Conservation (phyloP, 257 asterid species). For the Gentiana macrophylla region DNA sequence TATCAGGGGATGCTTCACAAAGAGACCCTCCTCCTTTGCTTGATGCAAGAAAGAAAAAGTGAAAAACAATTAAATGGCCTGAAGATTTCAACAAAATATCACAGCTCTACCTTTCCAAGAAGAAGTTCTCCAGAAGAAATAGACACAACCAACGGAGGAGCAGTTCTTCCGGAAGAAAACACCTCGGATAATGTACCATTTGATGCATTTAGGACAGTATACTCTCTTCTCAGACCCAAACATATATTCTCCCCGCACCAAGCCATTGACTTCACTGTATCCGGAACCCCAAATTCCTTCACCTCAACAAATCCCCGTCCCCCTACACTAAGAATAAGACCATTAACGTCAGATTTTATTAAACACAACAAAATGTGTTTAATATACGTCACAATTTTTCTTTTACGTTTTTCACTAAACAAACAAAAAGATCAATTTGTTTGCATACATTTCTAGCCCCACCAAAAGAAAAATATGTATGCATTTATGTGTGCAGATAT, state of each 20-base stretch:
- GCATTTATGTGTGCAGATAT: too few relatives aligned
- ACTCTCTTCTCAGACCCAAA: constrained; percentile 78
- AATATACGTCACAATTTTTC: not conserved
- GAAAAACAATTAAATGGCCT: not conserved
- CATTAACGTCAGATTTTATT: not conserved
- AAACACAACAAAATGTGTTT: not conserved
- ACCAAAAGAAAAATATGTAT: too few relatives aligned
- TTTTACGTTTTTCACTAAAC: not conserved
- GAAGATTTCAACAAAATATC: not conserved
- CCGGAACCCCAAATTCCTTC: constrained; percentile 88
- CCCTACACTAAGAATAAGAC: constrained; percentile 36
- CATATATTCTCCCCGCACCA: constrained; percentile 99
- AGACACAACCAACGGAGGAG: constrained; percentile 86
- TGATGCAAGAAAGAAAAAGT: not conserved
- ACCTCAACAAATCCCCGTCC: constrained; percentile 96
- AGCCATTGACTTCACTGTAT: constrained; percentile 79
- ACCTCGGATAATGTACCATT: constrained; percentile 86
- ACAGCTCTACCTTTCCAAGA: constrained; percentile 64
- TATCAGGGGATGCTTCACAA: not conserved
- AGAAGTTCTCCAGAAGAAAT: constrained; percentile 93
- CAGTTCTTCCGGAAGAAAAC: constrained; percentile 90
- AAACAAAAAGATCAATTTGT: not conserved
- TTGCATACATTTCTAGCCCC: not conserved
- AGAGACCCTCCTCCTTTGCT: too few relatives aligned
- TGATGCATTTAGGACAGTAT: constrained; percentile 62